A percentile compares a stretch with the other conserved stretches of the same genome.
Evolutionary conservation across 441 rosid genomes (phyloP).

Genomic region (Erysimum cheiri): DNA sequence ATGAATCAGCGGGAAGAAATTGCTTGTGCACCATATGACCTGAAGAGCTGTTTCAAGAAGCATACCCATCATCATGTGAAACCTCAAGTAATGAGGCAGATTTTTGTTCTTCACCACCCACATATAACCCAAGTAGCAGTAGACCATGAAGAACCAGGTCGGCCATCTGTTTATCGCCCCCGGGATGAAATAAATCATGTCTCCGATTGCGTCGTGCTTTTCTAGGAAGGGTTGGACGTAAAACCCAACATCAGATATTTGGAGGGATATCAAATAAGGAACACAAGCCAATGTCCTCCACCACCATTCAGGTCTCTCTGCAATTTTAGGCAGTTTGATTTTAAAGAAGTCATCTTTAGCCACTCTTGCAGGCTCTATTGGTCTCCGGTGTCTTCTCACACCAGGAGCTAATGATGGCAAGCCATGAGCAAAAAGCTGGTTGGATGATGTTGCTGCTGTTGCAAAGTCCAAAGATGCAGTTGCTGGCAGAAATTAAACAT

Average conservation of each 20-base stretch:
- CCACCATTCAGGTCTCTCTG: constrained; percentile 82
- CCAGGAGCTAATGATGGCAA: constrained; percentile 21
- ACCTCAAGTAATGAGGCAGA: constrained; percentile 73
- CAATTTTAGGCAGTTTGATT: constrained; percentile 53
- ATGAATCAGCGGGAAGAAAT: constrained; percentile 77
- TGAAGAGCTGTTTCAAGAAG: constrained; percentile 73
- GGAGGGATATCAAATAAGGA: constrained; percentile 74
- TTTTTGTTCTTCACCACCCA: constrained; percentile 69
- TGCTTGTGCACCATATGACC: constrained; percentile 61
- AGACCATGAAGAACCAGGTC: constrained; percentile 66
- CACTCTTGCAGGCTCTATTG: constrained; percentile 42
- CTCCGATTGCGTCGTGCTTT: constrained; percentile 51
- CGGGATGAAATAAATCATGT: constrained; percentile 63
- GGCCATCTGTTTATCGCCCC: constrained; percentile 79
- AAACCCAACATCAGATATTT: constrained; percentile 74
- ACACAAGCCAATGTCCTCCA: constrained; percentile 74
- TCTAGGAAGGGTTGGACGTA: constrained; percentile 68
- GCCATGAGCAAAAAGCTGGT: constrained; percentile 38
- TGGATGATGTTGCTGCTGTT: constrained; percentile 21
- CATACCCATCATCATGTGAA: constrained; percentile 92
- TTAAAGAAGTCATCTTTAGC: constrained; percentile 51
- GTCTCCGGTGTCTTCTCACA: constrained; percentile 26
- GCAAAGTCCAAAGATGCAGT: constrained; percentile 34
- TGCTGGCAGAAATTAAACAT: constrained; percentile 42
- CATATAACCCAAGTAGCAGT: constrained; percentile 58